Conservation (phyloP, 78 protist genomes). For the Speleostelium caveatum region DNA sequence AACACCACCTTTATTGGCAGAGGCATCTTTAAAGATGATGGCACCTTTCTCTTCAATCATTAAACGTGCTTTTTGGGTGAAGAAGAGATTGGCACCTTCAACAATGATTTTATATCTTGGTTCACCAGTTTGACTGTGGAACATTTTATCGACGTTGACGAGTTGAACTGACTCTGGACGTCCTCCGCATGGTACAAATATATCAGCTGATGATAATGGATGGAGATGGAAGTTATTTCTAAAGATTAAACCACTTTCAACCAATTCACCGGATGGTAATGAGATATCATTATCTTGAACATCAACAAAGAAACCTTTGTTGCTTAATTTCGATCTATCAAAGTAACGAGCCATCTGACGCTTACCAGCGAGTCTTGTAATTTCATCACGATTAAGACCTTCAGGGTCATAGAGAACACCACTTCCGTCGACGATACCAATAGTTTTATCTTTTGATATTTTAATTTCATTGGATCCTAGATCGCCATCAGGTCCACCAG, state of each 20-base stretch:
- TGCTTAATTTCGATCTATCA: conserved; percentile 32
- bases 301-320: conserved; percentile 72
- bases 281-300: conserved; percentile 64
- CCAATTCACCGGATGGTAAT: conserved; percentile 67
- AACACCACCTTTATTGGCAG: conserved; percentile 96
- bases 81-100: conserved; percentile 96
- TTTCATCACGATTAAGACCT: conserved; percentile 79
- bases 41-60: conserved; percentile 90
- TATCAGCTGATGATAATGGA: conserved; percentile 54
- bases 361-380: conserved; percentile 71
- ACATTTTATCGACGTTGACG: conserved; percentile 79
- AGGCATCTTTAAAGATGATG: conserved; percentile 91
- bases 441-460: conserved; percentile 73
- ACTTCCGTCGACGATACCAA: conserved; percentile 90
- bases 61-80: conserved; percentile 91
- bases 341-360: conserved; percentile 80
- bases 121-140: conserved; percentile 21
- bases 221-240: conserved; percentile 90
- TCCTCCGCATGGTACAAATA: conserved; percentile 97
- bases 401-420: conserved; percentile 89
- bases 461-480: conserved; percentile 92
- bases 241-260: conserved; percentile 85
- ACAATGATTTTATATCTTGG: conserved; percentile 87
- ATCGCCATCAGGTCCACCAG: conserved; percentile 98
- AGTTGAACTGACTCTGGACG: conserved; percentile 91